These are phyloP conservation scores for Aspergillus aculeatus DNA, from an alignment of 2,329 filamentous ascomycete species.

Conservation along the genomic window DNA sequence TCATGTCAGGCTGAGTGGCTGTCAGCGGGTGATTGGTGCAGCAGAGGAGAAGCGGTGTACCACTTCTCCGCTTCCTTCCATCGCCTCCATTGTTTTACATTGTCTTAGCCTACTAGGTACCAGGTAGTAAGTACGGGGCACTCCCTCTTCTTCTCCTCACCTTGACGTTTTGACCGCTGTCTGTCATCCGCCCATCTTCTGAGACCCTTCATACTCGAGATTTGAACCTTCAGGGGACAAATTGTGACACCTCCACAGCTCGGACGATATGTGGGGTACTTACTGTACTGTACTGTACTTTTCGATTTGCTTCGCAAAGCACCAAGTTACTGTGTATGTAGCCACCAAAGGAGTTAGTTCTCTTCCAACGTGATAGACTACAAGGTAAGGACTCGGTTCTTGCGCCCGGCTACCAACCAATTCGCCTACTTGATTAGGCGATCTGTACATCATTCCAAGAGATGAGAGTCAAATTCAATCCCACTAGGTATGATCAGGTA, in stretches of 20 bases:
- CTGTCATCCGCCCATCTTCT: neutral
- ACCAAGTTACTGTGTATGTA: neutral
- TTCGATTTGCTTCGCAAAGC: neutral
- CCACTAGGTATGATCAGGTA: neutral
- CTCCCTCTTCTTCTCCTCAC: neutral
- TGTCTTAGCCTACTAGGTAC: too few relatives aligned
- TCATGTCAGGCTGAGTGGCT: constrained; percentile 7
- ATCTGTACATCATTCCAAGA: neutral
- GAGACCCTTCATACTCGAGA: neutral
- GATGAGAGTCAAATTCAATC: neutral
- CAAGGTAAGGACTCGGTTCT: neutral
- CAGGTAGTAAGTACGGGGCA: too few relatives aligned
- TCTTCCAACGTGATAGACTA: neutral
- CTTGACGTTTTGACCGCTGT: neutral
- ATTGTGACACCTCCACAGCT: constrained; percentile 1
- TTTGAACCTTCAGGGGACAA: neutral
- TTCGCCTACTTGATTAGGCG: neutral
- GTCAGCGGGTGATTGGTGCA: constrained; percentile 20
- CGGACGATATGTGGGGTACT: neutral
- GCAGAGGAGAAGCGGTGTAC: constrained; percentile 27
- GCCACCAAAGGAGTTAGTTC: neutral
- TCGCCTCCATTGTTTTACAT: constrained; percentile 9
- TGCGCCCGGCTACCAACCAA: neutral
- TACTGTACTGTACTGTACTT: too few relatives aligned
- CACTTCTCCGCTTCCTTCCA: constrained; percentile 13